Percentiles rank a stretch among this genome's conserved stretches.
phyloP scores from a whole-genome alignment of 768 basidiomycete genomes.

The Podaxis rugospora region DNA sequence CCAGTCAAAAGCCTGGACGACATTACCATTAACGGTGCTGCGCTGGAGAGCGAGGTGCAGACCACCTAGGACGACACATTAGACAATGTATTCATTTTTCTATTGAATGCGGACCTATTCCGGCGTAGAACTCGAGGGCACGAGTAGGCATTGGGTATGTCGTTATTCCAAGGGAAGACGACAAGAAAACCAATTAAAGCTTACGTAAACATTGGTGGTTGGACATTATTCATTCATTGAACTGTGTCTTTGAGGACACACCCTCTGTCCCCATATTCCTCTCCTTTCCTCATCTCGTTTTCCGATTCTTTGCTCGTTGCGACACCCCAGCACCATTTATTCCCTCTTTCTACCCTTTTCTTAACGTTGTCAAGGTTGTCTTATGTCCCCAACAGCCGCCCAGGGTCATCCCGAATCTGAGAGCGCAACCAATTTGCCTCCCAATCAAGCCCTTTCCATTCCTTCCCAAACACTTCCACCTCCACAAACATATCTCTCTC shows the following conservation, averaged over 20 bases:
- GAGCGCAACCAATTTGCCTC: conserved; percentile 11
- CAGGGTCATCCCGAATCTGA: conserved; percentile 11
- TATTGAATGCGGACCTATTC: conserved; percentile 52
- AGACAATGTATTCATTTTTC: background rate
- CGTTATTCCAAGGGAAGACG: background rate
- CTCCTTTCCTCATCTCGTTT: background rate
- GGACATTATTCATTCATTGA: conserved; percentile 9
- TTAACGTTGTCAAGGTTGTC: background rate
- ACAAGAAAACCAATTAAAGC: conserved; percentile 4
- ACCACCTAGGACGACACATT: conserved; percentile 45
- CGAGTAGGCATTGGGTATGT: conserved; percentile 22
- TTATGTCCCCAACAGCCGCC: conserved; percentile 9
- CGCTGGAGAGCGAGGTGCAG: conserved; percentile 63
- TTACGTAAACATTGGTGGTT: conserved; percentile 7
- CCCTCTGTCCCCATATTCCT: background rate
- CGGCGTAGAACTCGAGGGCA: conserved; percentile 71
- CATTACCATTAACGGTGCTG: conserved; percentile 39
- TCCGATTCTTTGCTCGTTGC: background rate
- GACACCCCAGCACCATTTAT: background rate
- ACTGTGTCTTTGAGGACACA: background rate
- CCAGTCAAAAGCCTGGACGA: conserved; percentile 79
- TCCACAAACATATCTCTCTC: background rate
- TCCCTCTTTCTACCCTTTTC: background rate
- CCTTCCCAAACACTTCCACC: conserved; percentile 11
- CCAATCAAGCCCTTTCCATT: conserved; percentile 7